Base-by-base conservation (phyloP, 352 stramenopile species). In the Phytophthora citrophthora region DNA sequence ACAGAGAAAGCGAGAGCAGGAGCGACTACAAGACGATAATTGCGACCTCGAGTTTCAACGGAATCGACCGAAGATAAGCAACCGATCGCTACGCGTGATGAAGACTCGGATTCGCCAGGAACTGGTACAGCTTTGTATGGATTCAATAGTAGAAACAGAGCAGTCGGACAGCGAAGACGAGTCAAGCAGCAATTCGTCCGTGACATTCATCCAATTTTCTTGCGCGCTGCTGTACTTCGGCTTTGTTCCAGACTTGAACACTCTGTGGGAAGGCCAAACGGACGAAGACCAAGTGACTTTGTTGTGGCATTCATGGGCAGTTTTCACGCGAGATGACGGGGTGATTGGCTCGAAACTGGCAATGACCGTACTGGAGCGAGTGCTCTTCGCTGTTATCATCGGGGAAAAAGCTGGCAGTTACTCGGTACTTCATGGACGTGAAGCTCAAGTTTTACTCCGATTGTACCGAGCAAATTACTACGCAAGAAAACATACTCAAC, bases 151-250 rank as follows among this genome's bases (percentile, higher is more conserved):
- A 40, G 41, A 43, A 13, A 45, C 51, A 36, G 38, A 27, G 36
- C 26, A 5, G 18, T 48, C 23, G 12, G 34, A 51, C 6, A 26
- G 47, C 1, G 31, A 61, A 38, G 53, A 15, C 16, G 26, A 41
- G 6, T 32, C 26, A 18, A 34, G 24, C n/a, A 26, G 48, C 20
- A 38, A 20, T 3, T 43, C 48, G 5, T 40, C 54, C 9, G 48
- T 81, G 40, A 68, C 61, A 18, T 81, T 79, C 48, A 58, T 89
- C 13, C 75, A 86, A 57, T 89, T 89, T 51, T 86, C 80, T 6
- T 89, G 80, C 31, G 76, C 69, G 1, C 36, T 89, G 2, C 53
- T 89, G 9, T 84, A 86, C 39, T 89, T 89, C 26, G 80, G 80
- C 15, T 73, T 89, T 31, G 76, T 86, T 18, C 56, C 71, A 1